A percentile compares a stretch with the other conserved stretches of the same genome.
These are phyloP conservation scores for Tylopilus sp. DNA, from an alignment of 768 basidiomycete genomes.

Conservation along the genomic window DNA sequence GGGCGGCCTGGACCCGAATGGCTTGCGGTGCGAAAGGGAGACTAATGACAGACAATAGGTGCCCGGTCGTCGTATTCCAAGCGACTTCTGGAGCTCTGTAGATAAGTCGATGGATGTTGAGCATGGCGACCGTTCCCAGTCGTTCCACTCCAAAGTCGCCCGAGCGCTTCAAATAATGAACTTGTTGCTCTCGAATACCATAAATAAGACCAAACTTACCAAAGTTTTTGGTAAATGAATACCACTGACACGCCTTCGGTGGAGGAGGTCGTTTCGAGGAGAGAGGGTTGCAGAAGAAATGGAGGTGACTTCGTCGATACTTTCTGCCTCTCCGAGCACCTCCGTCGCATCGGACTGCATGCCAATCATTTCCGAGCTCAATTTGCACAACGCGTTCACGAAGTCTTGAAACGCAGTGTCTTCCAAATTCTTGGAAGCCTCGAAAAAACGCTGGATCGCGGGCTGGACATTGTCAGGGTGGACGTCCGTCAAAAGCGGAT, in stretches of 20 bases:
- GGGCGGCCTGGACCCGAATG: constrained; percentile 87
- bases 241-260: constrained; percentile 79
- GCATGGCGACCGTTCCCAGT: constrained; percentile 70
- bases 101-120: constrained; percentile 87
- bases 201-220: constrained; percentile 42
- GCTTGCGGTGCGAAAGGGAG: constrained; percentile 65
- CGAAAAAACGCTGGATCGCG: constrained; percentile 82
- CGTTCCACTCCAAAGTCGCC: constrained; percentile 94
- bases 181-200: background rate
- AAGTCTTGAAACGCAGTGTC: constrained; percentile 82
- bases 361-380: constrained; percentile 91
- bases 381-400: constrained; percentile 68
- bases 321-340: constrained; percentile 28
- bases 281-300: constrained; percentile 37
- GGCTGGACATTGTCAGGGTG: constrained; percentile 71
- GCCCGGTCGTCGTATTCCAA: constrained; percentile 78
- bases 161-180: constrained; percentile 52
- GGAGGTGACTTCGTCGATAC: constrained; percentile 32
- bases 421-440: constrained; percentile 79
- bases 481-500: constrained; percentile 67
- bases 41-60: constrained; percentile 75
- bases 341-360: constrained; percentile 58
- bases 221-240: constrained; percentile 79
- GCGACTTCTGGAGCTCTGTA: constrained; percentile 79
- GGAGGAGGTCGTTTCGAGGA: constrained; percentile 41